Conservation (phyloP, 331 rosid species). For the Phaseolus coccineus region DNA sequence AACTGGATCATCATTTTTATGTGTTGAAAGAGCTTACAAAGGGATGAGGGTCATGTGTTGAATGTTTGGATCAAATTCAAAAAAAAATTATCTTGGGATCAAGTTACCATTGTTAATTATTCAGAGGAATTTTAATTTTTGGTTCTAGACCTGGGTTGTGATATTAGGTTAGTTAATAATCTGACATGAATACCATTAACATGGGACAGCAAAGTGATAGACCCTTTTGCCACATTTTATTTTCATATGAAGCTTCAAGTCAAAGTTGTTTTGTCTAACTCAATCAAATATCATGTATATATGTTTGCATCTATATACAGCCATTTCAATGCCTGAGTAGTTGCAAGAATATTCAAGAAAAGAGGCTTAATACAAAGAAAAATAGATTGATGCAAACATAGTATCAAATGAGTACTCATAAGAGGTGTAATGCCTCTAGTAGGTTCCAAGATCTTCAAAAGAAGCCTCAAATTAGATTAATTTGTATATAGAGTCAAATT, state of each 20-base stretch:
- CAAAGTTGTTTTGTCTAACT: neutral
- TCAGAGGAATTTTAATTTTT: neutral
- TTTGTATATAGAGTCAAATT: slow-evolving; percentile 25
- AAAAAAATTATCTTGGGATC: neutral
- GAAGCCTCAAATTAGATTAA: slow-evolving; percentile 28
- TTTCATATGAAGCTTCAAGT: neutral
- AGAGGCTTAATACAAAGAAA: neutral
- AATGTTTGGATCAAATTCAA: slow-evolving; percentile 34
- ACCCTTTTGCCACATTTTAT: neutral
- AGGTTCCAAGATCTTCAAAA: neutral
- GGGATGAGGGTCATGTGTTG: neutral
- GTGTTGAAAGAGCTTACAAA: neutral
- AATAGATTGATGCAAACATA: neutral
- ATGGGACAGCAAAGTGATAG: neutral
- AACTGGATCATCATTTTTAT: neutral
- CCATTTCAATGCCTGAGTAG: neutral
- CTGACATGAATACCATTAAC: neutral
- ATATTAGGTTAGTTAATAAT: neutral
- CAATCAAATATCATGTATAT: neutral
- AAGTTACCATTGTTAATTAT: neutral
- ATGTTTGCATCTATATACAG: neutral
- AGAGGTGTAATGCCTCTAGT: neutral
- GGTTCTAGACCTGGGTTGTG: neutral
- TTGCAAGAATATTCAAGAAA: neutral
- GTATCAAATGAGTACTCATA: neutral